These are phyloP conservation scores for Gaertneriomyces sp. DNA, from an alignment of 192 early-diverging fungal genomes.

Conservation along the genomic window DNA sequence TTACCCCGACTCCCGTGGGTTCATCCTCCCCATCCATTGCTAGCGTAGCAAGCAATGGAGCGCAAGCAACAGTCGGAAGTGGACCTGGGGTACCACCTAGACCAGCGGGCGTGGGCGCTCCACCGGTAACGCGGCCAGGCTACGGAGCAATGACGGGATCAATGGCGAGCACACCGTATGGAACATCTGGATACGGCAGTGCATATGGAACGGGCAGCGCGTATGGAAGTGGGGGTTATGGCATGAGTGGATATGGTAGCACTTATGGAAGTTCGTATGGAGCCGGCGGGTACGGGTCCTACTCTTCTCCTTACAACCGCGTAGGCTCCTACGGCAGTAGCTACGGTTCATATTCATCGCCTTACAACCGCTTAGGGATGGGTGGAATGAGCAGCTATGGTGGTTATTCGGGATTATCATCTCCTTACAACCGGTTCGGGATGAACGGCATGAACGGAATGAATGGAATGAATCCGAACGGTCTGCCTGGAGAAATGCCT, in stretches of 20 bases:
- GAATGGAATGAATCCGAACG: background rate
- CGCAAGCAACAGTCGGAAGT: background rate
- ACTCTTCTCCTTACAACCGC: slow-evolving; percentile 18
- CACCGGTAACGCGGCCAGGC: background rate
- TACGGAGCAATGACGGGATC: background rate
- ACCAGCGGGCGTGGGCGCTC: background rate
- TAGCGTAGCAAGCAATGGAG: background rate
- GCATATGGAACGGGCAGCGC: slow-evolving; percentile 1
- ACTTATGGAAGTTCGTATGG: slow-evolving; percentile 12
- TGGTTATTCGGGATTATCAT: slow-evolving; percentile 41
- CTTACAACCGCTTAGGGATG: slow-evolving; percentile 44
- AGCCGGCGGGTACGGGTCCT: background rate
- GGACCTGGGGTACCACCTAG: background rate
- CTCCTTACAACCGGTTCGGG: slow-evolving; percentile 10
- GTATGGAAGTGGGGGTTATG: slow-evolving; percentile 39
- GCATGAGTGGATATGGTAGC: slow-evolving; percentile 28
- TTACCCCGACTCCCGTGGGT: slow-evolving; percentile 29
- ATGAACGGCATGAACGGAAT: background rate
- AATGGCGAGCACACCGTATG: slow-evolving; percentile 1
- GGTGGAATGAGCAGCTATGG: slow-evolving; percentile 48
- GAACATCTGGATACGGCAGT: slow-evolving; percentile 15
- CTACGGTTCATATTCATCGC: slow-evolving; percentile 15
- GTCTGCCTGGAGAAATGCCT: slow-evolving; percentile 35
- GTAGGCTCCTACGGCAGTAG: slow-evolving; percentile 13
- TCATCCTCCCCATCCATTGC: slow-evolving; percentile 6